These are phyloP conservation scores for Porodaedalea pini DNA, from an alignment of 1,284 basidiomycete genomes.

Conservation along the genomic window DNA sequence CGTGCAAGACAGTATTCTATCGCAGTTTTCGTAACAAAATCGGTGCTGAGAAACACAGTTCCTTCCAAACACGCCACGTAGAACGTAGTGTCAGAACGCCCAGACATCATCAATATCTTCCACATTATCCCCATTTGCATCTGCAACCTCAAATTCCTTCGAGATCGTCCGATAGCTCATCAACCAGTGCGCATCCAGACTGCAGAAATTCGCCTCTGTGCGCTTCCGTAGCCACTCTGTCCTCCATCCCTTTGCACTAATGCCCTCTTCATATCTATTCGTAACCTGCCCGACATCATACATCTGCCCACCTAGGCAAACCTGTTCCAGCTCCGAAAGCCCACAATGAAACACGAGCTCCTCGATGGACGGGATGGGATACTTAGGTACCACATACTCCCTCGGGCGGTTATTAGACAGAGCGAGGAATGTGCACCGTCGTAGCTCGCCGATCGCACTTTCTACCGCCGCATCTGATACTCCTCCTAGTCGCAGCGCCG, in stretches of 20 bases:
- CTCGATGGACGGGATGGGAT: background rate
- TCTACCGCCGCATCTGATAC: background rate
- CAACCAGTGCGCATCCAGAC: conserved; percentile 3
- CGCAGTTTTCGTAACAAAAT: too few species aligned
- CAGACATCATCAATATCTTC: too few species aligned
- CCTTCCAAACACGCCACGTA: too few species aligned
- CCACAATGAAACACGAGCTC: background rate
- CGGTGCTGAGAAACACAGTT: too few species aligned
- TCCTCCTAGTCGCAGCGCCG: background rate
- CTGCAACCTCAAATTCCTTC: too few species aligned
- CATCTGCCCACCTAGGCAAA: background rate
- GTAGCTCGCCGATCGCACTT: background rate
- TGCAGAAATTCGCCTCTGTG: background rate
- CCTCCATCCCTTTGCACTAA: background rate
- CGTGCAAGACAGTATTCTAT: too few species aligned
- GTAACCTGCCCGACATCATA: background rate
- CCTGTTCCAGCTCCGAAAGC: background rate
- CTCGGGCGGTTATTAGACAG: background rate
- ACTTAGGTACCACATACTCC: background rate
- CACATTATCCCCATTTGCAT: too few species aligned
- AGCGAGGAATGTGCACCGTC: background rate
- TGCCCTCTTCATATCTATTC: background rate
- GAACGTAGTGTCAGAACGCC: too few species aligned
- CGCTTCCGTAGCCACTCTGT: background rate
- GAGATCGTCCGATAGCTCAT: background rate